phyloP scores from a whole-genome alignment of 805 yeast species.

The Kodamaea leandrae region DNA sequence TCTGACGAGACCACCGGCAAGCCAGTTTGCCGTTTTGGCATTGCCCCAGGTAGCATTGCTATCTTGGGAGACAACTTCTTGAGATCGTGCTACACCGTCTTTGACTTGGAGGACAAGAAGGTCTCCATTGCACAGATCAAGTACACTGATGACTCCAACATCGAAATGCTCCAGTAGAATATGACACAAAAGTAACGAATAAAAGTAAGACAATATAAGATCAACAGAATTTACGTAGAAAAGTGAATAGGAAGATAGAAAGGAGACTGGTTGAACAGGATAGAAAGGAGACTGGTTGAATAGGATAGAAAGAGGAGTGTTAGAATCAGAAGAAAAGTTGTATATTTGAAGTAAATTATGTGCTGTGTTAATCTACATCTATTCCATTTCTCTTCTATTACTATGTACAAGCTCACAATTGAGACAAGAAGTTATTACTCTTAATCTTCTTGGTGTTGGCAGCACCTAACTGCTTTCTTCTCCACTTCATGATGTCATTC shows the following conservation, averaged over 20 bases:
- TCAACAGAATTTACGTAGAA: no score
- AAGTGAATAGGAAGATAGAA: no score
- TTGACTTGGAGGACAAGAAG: slow-evolving; percentile 24
- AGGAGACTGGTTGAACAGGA: no score
- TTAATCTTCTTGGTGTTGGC: slow-evolving; percentile 70
- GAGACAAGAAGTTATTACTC: slow-evolving; percentile 71
- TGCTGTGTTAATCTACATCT: no score
- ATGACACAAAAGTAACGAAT: no score
- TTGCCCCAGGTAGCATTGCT: slow-evolving; percentile 14
- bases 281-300: no score
- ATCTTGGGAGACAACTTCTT: slow-evolving; percentile 30
- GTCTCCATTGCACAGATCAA: slow-evolving; percentile 25
- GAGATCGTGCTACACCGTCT: slow-evolving; percentile 25
- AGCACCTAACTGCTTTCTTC: slow-evolving; percentile 62
- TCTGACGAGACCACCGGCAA: slow-evolving; percentile 3
- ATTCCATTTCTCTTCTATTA: neutral
- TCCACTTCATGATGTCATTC: slow-evolving; percentile 64
- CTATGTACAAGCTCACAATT: slow-evolving; percentile 32
- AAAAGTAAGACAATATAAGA: neutral
- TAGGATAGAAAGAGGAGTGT: no score
- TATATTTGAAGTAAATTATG: no score
- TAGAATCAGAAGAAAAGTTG: no score
- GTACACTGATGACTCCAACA: slow-evolving; percentile 15
- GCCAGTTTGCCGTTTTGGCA: slow-evolving; percentile 12
- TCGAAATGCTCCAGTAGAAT: slow-evolving; percentile 11